Base-by-base conservation (phyloP, 176 grass and related monocot genomes). In the Triticum timopheevii region DNA sequence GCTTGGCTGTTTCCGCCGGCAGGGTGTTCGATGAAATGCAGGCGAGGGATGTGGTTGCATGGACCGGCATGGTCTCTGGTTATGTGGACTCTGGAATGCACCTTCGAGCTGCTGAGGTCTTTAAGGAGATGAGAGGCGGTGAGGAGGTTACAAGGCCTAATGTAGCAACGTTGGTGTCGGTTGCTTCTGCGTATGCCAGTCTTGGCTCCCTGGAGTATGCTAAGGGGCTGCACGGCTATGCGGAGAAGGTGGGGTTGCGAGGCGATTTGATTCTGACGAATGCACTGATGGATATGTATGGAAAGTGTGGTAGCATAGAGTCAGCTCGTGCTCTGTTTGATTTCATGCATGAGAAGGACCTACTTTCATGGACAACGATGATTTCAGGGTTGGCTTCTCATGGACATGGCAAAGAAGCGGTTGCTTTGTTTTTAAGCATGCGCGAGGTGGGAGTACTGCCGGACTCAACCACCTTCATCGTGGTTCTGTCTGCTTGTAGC, bases 401-500 rank as follows among this genome's bases (percentile, higher is more conserved):
- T 80, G 91, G 90, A 2, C 86, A 80, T 42, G 88, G 93, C 6
- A 47, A 79, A 61, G 91, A 95, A 39, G 86, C 86, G 0, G 83
- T 91, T 70, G 59, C 70, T 34, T 65, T 85, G 61, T 95, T 89
- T 28, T 83, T 86, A 2, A 42, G 84, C 59, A 93, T 93, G 89
- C n/a, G 7, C 31, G 72, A 80, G 61, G 62, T 10, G 4, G 78
- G 84, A 80, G 69, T 88, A 16, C 12, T 66, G 42, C 91, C 91
- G 0, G 93, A 95, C 77, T 91, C 91, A 0, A 95, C 91, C 56
- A 93, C 91, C 52, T 93, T 95, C 13, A 39, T 95, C 13, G 84
- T 73, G 10, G 86, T 93, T 85, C 89, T 95, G 7, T 91, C 91
- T 80, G 93, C 93, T 65, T 93, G 93, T 50, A 95, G 93, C 78